phyloP scores from a whole-genome alignment of 192 early-diverging fungal genomes.

The Linnemannia elongata region DNA sequence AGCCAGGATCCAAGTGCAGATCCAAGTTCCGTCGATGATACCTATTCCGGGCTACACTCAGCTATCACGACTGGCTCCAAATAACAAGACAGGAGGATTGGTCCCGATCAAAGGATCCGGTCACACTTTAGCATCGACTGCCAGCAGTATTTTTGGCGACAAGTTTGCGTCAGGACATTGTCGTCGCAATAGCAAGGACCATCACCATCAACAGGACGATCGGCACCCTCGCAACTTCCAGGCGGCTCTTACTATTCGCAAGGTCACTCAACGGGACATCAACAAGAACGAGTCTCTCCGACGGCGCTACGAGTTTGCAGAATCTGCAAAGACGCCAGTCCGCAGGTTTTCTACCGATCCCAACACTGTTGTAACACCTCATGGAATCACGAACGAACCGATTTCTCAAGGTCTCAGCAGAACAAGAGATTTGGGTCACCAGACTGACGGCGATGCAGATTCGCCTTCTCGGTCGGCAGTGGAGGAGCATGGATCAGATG shows the following conservation, averaged over 20 bases:
- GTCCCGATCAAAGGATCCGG: constrained; percentile 1
- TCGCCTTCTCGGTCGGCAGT: neutral
- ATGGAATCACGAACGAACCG: too few species aligned
- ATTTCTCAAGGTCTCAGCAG: neutral
- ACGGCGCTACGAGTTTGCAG: constrained; percentile 30
- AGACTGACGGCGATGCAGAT: neutral
- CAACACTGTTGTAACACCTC: neutral
- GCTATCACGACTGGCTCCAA: constrained; percentile 34
- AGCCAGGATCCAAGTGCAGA: constrained; percentile 45
- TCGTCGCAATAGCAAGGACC: neutral
- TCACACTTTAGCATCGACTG: neutral
- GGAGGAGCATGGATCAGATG: neutral
- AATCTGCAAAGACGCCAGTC: neutral
- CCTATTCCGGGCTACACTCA: constrained; percentile 37
- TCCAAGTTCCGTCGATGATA: constrained; percentile 45
- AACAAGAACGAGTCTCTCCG: constrained; percentile 14
- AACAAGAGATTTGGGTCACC: neutral
- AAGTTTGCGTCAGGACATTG: neutral
- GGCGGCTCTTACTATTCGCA: constrained; percentile 43
- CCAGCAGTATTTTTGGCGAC: neutral
- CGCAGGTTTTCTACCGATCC: neutral
- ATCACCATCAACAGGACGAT: constrained; percentile 4
- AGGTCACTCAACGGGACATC: constrained; percentile 35
- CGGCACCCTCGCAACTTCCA: constrained; percentile 36
- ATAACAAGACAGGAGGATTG: constrained; percentile 31